These are phyloP conservation scores for Hypoxylon fuscum DNA, from an alignment of 495 filamentous ascomycete species.

Conservation along the genomic window DNA sequence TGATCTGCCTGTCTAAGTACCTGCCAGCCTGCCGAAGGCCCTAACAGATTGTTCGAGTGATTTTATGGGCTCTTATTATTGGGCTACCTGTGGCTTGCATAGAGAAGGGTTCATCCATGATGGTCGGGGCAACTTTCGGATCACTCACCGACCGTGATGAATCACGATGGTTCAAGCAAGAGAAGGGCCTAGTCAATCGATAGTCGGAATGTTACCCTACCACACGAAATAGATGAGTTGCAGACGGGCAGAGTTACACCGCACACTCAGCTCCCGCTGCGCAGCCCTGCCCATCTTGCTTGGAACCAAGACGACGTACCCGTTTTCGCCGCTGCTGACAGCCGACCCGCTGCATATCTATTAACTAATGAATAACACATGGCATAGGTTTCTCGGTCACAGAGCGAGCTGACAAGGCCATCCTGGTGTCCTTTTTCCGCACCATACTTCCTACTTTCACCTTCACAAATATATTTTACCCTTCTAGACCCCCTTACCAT, in stretches of 20 bases:
- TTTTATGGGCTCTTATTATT: not conserved
- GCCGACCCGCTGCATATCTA: slow-evolving; percentile 10
- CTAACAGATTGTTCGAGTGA: not conserved
- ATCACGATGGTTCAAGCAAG: not conserved
- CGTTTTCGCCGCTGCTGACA: slow-evolving; percentile 19
- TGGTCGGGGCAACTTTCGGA: not conserved
- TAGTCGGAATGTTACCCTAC: slow-evolving; percentile 2
- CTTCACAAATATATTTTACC: not conserved
- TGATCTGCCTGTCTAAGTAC: no score
- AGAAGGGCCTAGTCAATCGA: not conserved
- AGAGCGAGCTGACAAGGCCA: slow-evolving; percentile 29
- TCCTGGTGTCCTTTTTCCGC: not conserved
- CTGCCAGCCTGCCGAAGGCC: not conserved
- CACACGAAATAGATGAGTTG: slow-evolving; percentile 13
- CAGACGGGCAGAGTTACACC: slow-evolving; percentile 26
- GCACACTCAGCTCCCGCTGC: slow-evolving; percentile 32
- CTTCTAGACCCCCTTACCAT: no score
- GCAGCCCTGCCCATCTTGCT: not conserved
- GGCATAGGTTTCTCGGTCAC: slow-evolving; percentile 20
- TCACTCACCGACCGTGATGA: not conserved
- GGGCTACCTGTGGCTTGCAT: slow-evolving; percentile 7
- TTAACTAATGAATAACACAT: not conserved
- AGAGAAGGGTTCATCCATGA: not conserved
- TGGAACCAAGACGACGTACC: slow-evolving; percentile 10
- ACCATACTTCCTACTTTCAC: not conserved